Evolutionary conservation across 495 filamentous ascomycete species (phyloP).

Genomic region (Aspergillus mulundensis): DNA sequence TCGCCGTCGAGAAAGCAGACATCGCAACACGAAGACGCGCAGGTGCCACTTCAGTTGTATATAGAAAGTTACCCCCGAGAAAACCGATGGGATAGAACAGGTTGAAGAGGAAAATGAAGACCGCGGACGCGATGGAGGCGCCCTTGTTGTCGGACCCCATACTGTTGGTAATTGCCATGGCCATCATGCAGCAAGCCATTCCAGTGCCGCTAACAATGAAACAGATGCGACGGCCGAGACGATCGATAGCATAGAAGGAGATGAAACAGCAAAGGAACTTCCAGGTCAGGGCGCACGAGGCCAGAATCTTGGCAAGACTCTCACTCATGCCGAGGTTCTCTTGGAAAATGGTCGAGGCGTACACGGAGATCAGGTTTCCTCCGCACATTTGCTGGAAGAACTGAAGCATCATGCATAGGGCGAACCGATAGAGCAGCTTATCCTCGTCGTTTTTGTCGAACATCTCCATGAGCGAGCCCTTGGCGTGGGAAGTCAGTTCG

Average conservation of each 20-base stretch:
- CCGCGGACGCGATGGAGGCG: conserved; percentile 40
- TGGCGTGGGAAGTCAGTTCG: conserved; percentile 22
- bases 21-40: conserved; percentile 51
- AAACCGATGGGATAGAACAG: conserved; percentile 58
- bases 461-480: conserved; percentile 21
- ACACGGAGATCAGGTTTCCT: conserved; percentile 34
- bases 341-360: conserved; percentile 34
- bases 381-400: conserved; percentile 44
- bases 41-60: conserved; percentile 54
- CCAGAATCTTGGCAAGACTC: neutral
- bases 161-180: conserved; percentile 41
- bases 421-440: conserved; percentile 27
- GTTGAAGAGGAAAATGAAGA: conserved; percentile 60
- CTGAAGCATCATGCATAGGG: conserved; percentile 28
- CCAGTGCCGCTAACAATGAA: conserved; percentile 51
- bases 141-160: conserved; percentile 28
- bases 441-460: conserved; percentile 25
- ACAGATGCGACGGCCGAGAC: conserved; percentile 49
- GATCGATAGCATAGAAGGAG: conserved; percentile 51
- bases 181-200: conserved; percentile 45
- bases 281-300: conserved; percentile 22
- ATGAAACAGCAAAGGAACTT: conserved; percentile 48
- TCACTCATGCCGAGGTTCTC: conserved; percentile 25
- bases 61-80: conserved; percentile 55
- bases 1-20: conserved; percentile 38